phyloP scores from a whole-genome alignment of 768 basidiomycete genomes.

The Suillus bovinus region DNA sequence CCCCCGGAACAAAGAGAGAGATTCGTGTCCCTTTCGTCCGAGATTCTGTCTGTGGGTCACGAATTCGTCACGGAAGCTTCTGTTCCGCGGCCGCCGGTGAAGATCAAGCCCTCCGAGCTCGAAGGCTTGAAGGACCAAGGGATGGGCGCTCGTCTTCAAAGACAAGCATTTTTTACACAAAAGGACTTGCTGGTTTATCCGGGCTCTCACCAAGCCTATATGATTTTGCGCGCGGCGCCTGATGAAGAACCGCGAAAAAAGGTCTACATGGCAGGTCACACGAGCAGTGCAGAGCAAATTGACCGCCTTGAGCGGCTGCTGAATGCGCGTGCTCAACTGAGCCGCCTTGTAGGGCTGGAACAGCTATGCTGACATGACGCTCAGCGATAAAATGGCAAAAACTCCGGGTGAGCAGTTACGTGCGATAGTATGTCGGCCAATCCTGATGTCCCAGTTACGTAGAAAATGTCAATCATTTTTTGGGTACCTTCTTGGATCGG shows the following conservation, averaged over 20 bases:
- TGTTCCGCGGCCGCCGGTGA: slow-evolving; percentile 61
- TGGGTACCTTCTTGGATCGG: slow-evolving; percentile 77
- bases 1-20: slow-evolving; percentile 72
- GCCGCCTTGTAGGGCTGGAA: slow-evolving; percentile 83
- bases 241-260: slow-evolving; percentile 79
- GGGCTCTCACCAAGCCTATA: slow-evolving; percentile 85
- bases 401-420: slow-evolving; percentile 63
- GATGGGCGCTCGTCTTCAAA: slow-evolving; percentile 70
- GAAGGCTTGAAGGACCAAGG: slow-evolving; percentile 74
- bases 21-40: slow-evolving; percentile 89
- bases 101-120: slow-evolving; percentile 69
- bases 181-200: slow-evolving; percentile 81
- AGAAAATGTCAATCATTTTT: slow-evolving; percentile 88
- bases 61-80: slow-evolving; percentile 75
- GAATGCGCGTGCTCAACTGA: slow-evolving; percentile 76
- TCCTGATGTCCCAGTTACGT: slow-evolving; percentile 8
- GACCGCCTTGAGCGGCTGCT: slow-evolving; percentile 76
- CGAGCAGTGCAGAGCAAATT: slow-evolving; percentile 74
- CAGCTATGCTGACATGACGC: slow-evolving; percentile 84
- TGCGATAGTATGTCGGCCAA: not conserved
- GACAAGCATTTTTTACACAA: slow-evolving; percentile 76
- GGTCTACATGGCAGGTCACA: slow-evolving; percentile 81
- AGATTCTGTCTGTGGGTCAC: slow-evolving; percentile 85
- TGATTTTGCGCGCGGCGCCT: slow-evolving; percentile 90
- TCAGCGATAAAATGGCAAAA: slow-evolving; percentile 97